Conservation (phyloP, 345 rosid genomes). For the Sisymbrium altissimum region DNA sequence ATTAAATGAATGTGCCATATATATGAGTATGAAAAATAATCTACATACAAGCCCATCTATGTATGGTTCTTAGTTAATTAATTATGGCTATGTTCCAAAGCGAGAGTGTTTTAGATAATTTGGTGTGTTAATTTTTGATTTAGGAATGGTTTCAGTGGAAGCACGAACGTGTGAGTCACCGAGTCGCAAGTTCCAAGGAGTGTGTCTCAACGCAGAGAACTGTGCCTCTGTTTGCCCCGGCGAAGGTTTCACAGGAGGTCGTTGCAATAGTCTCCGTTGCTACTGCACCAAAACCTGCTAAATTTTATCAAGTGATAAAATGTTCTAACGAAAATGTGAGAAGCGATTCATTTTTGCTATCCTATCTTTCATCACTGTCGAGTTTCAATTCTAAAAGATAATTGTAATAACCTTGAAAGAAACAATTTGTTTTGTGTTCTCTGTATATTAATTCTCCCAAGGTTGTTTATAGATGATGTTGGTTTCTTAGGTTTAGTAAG, state of each 20-base stretch:
- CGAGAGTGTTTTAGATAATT: neutral
- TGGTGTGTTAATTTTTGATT: neutral
- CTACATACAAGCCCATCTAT: too few species aligned
- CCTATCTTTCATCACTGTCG: neutral
- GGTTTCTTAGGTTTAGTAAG: neutral
- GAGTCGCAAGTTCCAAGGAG: conserved; percentile 10
- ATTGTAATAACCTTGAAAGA: neutral
- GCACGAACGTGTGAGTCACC: conserved; percentile 17
- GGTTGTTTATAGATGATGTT: neutral
- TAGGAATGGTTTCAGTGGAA: conserved; percentile 24
- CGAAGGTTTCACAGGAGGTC: conserved; percentile 23
- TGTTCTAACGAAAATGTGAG: neutral
- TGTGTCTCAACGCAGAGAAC: conserved; percentile 22
- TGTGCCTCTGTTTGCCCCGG: conserved; percentile 12
- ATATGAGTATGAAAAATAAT: too few species aligned
- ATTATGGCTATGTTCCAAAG: neutral
- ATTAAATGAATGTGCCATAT: too few species aligned
- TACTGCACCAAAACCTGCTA: conserved; percentile 24
- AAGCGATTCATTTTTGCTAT: neutral
- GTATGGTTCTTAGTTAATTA: neutral
- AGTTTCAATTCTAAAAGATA: neutral
- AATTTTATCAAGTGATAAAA: neutral
- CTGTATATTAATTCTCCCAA: neutral
- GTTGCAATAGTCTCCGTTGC: conserved; percentile 24
- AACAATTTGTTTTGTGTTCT: neutral